Evolutionary conservation across 805 yeast species (phyloP), one percentile per base, ranked within the genome.

Genomic region (Candida easanensis): DNA sequence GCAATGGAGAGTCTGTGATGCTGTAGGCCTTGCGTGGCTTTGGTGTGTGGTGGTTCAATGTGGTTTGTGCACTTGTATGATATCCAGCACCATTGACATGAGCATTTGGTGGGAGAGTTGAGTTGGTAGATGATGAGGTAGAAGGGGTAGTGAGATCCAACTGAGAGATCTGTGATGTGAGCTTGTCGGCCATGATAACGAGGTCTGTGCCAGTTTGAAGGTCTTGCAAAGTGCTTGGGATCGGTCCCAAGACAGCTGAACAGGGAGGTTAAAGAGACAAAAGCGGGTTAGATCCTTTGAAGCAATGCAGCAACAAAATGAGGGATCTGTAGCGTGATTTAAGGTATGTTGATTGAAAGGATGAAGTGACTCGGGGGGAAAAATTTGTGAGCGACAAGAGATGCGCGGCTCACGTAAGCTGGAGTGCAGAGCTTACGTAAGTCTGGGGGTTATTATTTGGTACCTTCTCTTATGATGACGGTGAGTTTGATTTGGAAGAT

Each of bases 51-150:
- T 45, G 48, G 40, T 38, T 38, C 36, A 52, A 28, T 8, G 50
- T 34, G 7, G 47, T 39, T 21, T 48, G 51, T 6, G 59, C 59
- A 32, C 47, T 40, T 9, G 50, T 37, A 8, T 50, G 41, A 44
- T 44, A 53, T 1, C 56, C 56, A n/a, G 47, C 47, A 5, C 59
- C 59, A 25, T 48, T 49, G 15, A 28, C 47, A 17, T 44, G 46
- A 5, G 51, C 45, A 18, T 46, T 42, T 3, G 46, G 42, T n/a
- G 51, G 36, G 10, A 43, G 33, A 9, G 42, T 33, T 19, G 39
- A 35, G 7, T 5, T 33, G n/a, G n/a, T 36, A 1, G 21, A n/a
- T n/a, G 42, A 36, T 19, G 39, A 35, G 7, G 8, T 33, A 16
- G n/a, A 37, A 1, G 21, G 27, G 19, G 23, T 15, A 14, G 35